phyloP scores from a whole-genome alignment of 495 filamentous ascomycete genomes.

The Pseudoneurospora amorphoporcata region DNA sequence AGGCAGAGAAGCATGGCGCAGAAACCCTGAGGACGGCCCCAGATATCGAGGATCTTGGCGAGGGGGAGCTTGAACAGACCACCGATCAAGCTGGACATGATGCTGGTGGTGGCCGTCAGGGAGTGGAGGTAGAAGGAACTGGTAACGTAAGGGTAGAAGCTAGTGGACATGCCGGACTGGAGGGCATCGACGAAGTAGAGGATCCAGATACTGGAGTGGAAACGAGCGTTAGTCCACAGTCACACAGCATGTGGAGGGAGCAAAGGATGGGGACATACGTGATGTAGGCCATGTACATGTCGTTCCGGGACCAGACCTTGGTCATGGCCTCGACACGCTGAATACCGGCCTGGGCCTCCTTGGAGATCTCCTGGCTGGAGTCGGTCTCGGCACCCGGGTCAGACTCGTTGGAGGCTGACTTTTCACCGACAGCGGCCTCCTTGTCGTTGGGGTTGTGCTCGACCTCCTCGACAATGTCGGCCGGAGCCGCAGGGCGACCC shows the following conservation, averaged over 20 bases:
- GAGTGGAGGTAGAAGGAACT: constrained; percentile 38
- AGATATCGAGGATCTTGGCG: constrained; percentile 57
- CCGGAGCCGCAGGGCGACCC: background rate
- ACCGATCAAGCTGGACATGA: constrained; percentile 47
- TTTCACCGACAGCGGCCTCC: constrained; percentile 4
- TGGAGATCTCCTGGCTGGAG: constrained; percentile 13
- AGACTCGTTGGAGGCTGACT: background rate
- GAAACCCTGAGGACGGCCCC: constrained; percentile 45
- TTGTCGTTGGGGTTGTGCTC: constrained; percentile 11
- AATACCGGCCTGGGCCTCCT: constrained; percentile 14
- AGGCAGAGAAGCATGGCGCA: constrained; percentile 29
- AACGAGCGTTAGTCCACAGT: background rate
- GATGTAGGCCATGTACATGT: constrained; percentile 16
- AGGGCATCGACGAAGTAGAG: constrained; percentile 43
- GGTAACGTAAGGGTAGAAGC: constrained; percentile 37
- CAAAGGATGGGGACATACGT: constrained; percentile 8
- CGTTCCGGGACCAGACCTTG: constrained; percentile 15
- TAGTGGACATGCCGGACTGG: constrained; percentile 30
- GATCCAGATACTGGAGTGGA: constrained; percentile 34
- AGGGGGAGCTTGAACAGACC: constrained; percentile 51
- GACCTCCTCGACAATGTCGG: constrained; percentile 9
- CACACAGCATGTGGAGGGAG: background rate
- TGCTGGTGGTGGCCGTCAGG: constrained; percentile 34
- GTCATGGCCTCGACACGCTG: constrained; percentile 19
- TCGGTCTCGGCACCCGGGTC: constrained; percentile 3